These are phyloP conservation scores for Aphanomyces invadans DNA, from an alignment of 352 stramenopile genomes.

Conservation along the genomic window DNA sequence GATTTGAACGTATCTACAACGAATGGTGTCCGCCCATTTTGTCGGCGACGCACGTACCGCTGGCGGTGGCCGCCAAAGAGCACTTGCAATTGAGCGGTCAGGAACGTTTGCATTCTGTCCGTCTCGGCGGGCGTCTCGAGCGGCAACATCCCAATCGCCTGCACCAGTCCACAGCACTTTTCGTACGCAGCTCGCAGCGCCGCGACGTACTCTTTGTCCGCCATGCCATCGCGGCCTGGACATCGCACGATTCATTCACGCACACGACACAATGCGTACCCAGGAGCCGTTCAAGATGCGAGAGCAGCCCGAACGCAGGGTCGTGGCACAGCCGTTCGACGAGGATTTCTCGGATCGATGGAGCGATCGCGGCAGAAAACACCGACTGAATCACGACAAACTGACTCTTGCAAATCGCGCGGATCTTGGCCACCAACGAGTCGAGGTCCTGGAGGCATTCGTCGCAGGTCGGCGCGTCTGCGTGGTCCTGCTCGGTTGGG, in stretches of 20 bases:
- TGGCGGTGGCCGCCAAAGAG: conserved; percentile 67
- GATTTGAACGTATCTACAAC: conserved; percentile 30
- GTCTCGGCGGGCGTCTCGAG: conserved; percentile 10
- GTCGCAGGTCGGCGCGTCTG: too few species aligned
- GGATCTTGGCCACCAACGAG: conserved; percentile 47
- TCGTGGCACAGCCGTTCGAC: conserved; percentile 71
- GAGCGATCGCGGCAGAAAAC: conserved; percentile 38
- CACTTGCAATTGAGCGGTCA: conserved; percentile 66
- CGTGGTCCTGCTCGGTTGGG: too few species aligned
- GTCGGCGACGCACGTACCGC: conserved; percentile 32
- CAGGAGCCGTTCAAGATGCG: conserved; percentile 64
- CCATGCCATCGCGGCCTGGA: neutral
- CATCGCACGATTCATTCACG: neutral
- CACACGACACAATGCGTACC: conserved; percentile 10
- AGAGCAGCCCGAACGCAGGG: conserved; percentile 68
- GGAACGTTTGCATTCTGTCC: conserved; percentile 58
- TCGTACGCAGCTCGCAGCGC: conserved; percentile 60
- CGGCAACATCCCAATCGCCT: conserved; percentile 43
- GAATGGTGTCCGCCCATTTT: neutral
- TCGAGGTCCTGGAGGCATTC: conserved; percentile 41
- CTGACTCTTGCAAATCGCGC: conserved; percentile 55
- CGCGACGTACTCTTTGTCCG: conserved; percentile 45
- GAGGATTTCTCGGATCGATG: conserved; percentile 52
- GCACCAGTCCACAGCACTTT: conserved; percentile 42
- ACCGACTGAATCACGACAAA: conserved; percentile 56